Evolutionary conservation across 2,329 filamentous ascomycete genomes (phyloP), one percentile per base, ranked within the genome.

Genomic region (Cladosporium sp.): DNA sequence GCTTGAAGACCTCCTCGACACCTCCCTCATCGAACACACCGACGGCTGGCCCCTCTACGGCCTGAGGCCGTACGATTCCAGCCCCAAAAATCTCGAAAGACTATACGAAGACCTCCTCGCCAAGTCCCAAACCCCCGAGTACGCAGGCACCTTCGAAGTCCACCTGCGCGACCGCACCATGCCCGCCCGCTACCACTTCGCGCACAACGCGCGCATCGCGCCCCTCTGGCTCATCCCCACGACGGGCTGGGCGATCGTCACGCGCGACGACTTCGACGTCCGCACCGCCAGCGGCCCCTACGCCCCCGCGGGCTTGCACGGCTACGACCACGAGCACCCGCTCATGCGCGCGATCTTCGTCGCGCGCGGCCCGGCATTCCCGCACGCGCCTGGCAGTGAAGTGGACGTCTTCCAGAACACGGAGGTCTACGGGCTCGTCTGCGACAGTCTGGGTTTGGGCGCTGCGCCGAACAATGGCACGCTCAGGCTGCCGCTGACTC

Each of bases 331-430:
- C 63, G 85, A 95, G 63, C 86, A 98, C 66, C 91, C 92, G 0
- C 76, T 98, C 42, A 98, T 98, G 93, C 78, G 93, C 37, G 92
- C 93, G 0, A 95, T 98, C 41, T 98, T 98, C 63, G 78, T 97
- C 45, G 93, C 93, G 1, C 78, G 89, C 37, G 93, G 93, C 0
- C 93, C 93, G 3, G 91, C 92, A 0, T 98, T 98, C 66, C 88
- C 89, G 0, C 91, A 96, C 62, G 74, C 80, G 37, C 83, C 87
- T 0, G 91, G 93, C 61, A 95, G 87, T 68, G 81, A 84, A 58
- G 71, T 97, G 32, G 82, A 87, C 32, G 76, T 78, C 3, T 97
- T 97, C 68, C 91, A 96, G 80, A 97, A 97, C 59, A 91, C 83
- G 54, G 87, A 96, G 63, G 87, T 97, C 8, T 97, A 97, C 72